These are phyloP conservation scores for Coemansia sp. DNA, from an alignment of 192 early-diverging fungal species.

Conservation along the genomic window DNA sequence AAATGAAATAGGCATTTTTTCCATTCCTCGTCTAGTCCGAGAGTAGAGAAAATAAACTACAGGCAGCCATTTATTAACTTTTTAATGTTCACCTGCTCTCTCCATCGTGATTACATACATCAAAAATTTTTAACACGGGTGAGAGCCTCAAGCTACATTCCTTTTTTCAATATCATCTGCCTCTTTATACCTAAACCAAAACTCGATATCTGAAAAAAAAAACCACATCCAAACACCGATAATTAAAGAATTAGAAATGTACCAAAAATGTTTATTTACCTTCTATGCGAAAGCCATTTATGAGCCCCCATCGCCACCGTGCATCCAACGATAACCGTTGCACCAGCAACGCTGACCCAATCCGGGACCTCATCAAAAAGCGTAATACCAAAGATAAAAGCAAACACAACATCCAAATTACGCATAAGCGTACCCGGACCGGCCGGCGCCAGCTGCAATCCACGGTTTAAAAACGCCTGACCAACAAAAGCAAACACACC, in stretches of 20 bases:
- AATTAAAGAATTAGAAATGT: background rate
- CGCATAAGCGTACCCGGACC: conserved; percentile 79
- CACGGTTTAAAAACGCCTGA: conserved; percentile 73
- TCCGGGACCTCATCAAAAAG: conserved; percentile 69
- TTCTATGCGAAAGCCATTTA: conserved; percentile 50
- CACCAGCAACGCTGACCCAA: conserved; percentile 58
- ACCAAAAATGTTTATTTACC: background rate
- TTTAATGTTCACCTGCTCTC: background rate
- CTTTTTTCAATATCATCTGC: no score
- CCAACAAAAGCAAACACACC: conserved; percentile 67
- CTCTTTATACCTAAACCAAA: no score
- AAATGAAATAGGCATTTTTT: no score
- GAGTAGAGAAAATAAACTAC: background rate
- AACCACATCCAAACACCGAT: background rate
- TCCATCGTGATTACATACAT: background rate
- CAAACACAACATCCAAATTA: conserved; percentile 79
- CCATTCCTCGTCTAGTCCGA: no score
- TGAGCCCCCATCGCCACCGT: conserved; percentile 64
- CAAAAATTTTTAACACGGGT: background rate
- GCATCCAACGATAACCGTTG: conserved; percentile 61
- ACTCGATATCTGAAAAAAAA: no score
- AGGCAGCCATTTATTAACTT: background rate
- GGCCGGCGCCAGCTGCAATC: conserved; percentile 71
- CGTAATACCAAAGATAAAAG: conserved; percentile 69
- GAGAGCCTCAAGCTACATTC: no score